Percentiles rank a stretch among this genome's conserved stretches.
These are phyloP conservation scores for Eucalyptus microcorys DNA, from an alignment of 345 rosid genomes.

Conservation along the genomic window DNA sequence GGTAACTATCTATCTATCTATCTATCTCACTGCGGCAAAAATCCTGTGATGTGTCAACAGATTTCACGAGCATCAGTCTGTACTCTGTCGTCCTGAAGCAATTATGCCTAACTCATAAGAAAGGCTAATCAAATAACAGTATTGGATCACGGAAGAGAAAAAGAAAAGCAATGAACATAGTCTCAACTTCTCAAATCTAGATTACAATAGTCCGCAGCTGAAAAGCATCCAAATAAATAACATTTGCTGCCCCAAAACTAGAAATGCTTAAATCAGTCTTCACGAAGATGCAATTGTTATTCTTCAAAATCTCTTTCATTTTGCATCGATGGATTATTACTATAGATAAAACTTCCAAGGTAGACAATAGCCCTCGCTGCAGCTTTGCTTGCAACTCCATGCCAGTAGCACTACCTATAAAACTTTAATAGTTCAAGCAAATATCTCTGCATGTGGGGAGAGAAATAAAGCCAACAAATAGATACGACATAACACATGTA, in stretches of 20 bases:
- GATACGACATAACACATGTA: background rate
- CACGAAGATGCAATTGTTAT: background rate
- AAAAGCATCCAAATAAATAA: background rate
- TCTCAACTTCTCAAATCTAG: background rate
- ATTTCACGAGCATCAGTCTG: background rate
- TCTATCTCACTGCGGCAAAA: background rate
- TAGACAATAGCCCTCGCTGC: background rate
- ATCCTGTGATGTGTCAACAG: background rate
- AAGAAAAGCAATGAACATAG: background rate
- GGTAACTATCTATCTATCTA: background rate
- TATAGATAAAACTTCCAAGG: background rate
- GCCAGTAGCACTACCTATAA: background rate
- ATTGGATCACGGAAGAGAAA: background rate
- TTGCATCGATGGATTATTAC: background rate
- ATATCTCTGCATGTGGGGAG: background rate
- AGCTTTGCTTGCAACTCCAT: background rate
- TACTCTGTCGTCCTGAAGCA: background rate
- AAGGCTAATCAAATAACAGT: background rate
- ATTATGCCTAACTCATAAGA: background rate
- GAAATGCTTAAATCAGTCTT: background rate
- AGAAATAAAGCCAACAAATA: background rate
- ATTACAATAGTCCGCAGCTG: background rate
- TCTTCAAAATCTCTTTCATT: background rate
- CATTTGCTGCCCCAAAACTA: background rate
- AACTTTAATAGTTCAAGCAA: background rate